Percentiles rank a stretch among this genome's conserved stretches.
phyloP scores from a whole-genome alignment of 768 basidiomycete genomes.

The Thelephora ganbajun region DNA sequence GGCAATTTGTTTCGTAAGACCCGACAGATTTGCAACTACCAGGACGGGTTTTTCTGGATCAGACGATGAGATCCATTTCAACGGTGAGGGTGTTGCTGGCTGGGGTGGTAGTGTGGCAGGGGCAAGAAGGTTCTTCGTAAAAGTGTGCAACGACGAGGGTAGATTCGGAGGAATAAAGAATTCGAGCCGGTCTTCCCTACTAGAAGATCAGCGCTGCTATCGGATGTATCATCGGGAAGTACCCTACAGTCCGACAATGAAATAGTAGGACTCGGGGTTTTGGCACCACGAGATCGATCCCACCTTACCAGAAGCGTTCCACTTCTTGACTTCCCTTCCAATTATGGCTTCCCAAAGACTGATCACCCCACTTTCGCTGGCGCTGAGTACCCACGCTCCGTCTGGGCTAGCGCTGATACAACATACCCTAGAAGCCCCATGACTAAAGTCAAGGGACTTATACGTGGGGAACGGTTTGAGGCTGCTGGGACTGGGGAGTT shows the following conservation, averaged over 20 bases:
- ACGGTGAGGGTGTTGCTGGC: constrained; percentile 40
- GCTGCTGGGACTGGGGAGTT: constrained; percentile 84
- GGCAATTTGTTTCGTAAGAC: constrained; percentile 62
- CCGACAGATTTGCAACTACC: constrained; percentile 43
- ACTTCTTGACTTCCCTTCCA: constrained; percentile 77
- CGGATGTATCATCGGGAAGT: not conserved
- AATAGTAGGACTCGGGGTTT: constrained; percentile 63
- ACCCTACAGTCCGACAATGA: constrained; percentile 69
- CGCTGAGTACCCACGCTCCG: constrained; percentile 84
- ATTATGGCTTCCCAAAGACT: constrained; percentile 87
- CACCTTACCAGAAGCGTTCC: constrained; percentile 70
- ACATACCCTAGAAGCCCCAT: constrained; percentile 54
- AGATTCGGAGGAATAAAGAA: constrained; percentile 75
- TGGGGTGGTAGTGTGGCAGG: constrained; percentile 50
- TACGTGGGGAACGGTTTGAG: constrained; percentile 91
- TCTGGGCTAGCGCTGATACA: constrained; percentile 74
- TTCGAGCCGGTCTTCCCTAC: constrained; percentile 68
- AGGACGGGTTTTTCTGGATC: constrained; percentile 37
- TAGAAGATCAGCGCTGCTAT: constrained; percentile 1
- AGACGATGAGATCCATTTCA: constrained; percentile 55
- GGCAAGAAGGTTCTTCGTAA: constrained; percentile 47
- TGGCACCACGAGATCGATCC: constrained; percentile 92
- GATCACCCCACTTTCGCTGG: constrained; percentile 79
- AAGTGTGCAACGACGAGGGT: constrained; percentile 36
- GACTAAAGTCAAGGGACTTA: constrained; percentile 55